Conservation (phyloP, 192 early-diverging fungal genomes). For the Coemansia sp. region DNA sequence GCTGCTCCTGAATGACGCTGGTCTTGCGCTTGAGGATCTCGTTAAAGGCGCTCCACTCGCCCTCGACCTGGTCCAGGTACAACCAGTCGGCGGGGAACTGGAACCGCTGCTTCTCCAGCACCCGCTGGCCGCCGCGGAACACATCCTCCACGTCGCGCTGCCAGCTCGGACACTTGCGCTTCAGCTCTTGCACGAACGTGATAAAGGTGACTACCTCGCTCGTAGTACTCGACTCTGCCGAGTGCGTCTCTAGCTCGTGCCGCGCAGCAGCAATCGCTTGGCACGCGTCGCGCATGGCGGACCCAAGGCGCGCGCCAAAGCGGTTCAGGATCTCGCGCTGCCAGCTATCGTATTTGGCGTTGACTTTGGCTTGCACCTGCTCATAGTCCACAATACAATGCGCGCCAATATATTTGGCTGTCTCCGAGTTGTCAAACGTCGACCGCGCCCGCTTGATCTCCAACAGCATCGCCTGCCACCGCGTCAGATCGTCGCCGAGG, state of each 20-base stretch:
- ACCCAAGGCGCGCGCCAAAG: conserved; percentile 82
- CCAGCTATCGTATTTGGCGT: conserved; percentile 97
- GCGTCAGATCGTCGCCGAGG: conserved; percentile 85
- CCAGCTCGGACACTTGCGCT: conserved; percentile 81
- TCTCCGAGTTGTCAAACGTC: conserved; percentile 98
- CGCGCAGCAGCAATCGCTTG: conserved; percentile 75
- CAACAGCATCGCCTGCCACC: conserved; percentile 93
- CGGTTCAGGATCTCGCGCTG: conserved; percentile 93
- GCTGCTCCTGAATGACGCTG: conserved; percentile 92
- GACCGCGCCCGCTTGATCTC: conserved; percentile 93
- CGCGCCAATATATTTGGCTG: conserved; percentile 82
- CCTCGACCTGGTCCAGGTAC: conserved; percentile 92
- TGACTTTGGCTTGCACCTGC: conserved; percentile 98
- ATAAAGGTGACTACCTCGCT: conserved; percentile 93
- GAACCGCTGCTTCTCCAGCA: conserved; percentile 91
- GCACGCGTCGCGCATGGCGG: conserved; percentile 83
- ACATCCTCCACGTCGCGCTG: conserved; percentile 75
- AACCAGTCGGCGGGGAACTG: conserved; percentile 96
- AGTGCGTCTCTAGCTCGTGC: conserved; percentile 85
- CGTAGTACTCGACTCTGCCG: conserved; percentile 82
- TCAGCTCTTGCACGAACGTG: conserved; percentile 95
- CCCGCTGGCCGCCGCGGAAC: conserved; percentile 91
- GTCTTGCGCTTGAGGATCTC: conserved; percentile 93
- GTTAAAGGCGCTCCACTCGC: conserved; percentile 97
- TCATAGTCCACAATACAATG: conserved; percentile 92